Percentiles rank a stretch among this genome's conserved stretches.
These are phyloP conservation scores for Fusarium bactridioides DNA, from an alignment of 2,329 filamentous ascomycete species.

Conservation along the genomic window DNA sequence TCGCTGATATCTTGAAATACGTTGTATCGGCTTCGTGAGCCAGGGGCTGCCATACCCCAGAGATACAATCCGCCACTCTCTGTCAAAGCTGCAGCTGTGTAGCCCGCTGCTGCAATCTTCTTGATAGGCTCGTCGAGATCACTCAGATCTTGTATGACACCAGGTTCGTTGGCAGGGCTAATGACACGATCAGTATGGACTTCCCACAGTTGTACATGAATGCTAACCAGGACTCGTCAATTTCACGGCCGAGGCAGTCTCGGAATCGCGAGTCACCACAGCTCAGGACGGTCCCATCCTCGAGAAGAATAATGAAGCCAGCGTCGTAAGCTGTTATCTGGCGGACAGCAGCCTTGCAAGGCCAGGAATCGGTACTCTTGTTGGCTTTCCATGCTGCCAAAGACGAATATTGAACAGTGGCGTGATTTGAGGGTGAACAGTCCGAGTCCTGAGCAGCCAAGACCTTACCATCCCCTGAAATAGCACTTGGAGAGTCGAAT, in stretches of 20 bases:
- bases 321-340: conserved; percentile 58
- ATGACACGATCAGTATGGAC: conserved; percentile 1
- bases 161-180: conserved; percentile 57
- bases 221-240: conserved; percentile 48
- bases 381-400: conserved; percentile 23
- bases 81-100: conserved; percentile 65
- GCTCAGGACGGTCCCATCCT: conserved; percentile 56
- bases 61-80: conserved; percentile 65
- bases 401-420: conserved; percentile 37
- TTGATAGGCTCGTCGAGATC: conserved; percentile 61
- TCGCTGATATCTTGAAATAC: conserved; percentile 43
- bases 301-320: conserved; percentile 57
- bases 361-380: conserved; percentile 28
- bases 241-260: conserved; percentile 63
- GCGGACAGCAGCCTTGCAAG: conserved; percentile 38
- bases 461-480: conserved; percentile 29
- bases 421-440: not conserved
- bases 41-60: conserved; percentile 58
- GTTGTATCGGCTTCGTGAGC: conserved; percentile 43
- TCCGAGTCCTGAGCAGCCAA: not conserved
- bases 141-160: conserved; percentile 56
- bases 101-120: conserved; percentile 65
- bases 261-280: conserved; percentile 67
- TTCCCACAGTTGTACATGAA: not conserved
- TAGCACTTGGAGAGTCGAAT: conserved; percentile 16